Evolutionary conservation across 176 grass and related monocot genomes (phyloP), one percentile per base, ranked within the genome.

Genomic region (Triticum aestivum): DNA sequence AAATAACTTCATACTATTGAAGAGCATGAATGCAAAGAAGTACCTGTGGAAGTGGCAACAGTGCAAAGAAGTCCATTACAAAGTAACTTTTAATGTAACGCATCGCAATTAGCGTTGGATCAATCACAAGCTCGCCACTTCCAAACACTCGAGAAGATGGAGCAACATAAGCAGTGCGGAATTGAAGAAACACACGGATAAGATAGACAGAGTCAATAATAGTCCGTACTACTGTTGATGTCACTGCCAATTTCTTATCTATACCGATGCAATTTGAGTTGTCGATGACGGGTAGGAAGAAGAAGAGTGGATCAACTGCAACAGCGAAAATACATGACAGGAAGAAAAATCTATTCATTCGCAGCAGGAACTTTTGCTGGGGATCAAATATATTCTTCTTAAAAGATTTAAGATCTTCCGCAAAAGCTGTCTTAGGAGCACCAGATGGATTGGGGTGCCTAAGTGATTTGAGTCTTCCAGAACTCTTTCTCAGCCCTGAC

Each of bases 1-100:
- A 73, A 56, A n/a, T 30, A 73, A 73, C 10, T 76, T 30, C 32
- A 12, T 23, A 14, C n/a, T 72, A 52, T 32, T 15, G 2, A 73
- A 84, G 29, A 84, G 11, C 17, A 54, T 30, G n/a, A 54, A 18
- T 38, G 26, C 75, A 76, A 15, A 9, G 18, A 26, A 69, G 24
- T 83, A 95, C 96, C 96, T 98, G 96, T 80, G 96, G 93, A 86
- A 98, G 84, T 45, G 96, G 96, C 77, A 98, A 82, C 81, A 98
- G 65, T 11, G 96, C 92, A 82, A 96, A 64, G 20, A 96, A 81
- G 69, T 98, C 96, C 87, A 96, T 82, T 5, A 80, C 2, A 62
- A 98, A 96, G 80, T 88, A 92, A 81, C 84, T 92, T 75, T 63
- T 92, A n/a, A 98, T 65, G 79, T 98, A 98, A 23, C 85, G 82